These are phyloP conservation scores for Neckera pumila DNA, from an alignment of 225 moss, liverwort and hornwort species.

Conservation along the genomic window DNA sequence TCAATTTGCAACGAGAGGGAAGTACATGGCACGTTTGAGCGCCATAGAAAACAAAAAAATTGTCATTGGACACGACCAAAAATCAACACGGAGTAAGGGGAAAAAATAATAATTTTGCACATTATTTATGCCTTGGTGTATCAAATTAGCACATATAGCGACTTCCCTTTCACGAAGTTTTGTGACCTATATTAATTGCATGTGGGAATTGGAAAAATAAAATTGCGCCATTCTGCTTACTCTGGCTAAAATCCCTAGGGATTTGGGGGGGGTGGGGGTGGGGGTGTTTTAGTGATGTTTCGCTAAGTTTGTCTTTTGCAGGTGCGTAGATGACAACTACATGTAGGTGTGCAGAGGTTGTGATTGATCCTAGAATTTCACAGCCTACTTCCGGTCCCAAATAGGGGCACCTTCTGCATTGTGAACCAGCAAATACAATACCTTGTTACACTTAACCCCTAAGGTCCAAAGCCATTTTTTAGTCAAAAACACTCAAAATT, in stretches of 20 bases:
- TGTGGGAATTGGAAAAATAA: too few relatives aligned
- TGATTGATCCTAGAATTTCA: background rate
- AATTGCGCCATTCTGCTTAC: too few relatives aligned
- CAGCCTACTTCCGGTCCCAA: accelerated
- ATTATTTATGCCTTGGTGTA: background rate
- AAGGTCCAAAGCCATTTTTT: too few relatives aligned
- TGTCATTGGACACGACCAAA: too few relatives aligned
- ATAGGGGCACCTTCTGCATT: accelerated
- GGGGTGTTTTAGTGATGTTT: background rate
- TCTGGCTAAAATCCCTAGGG: accelerated
- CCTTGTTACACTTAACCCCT: background rate
- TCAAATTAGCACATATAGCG: background rate
- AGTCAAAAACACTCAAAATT: too few relatives aligned
- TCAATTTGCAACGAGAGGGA: too few relatives aligned
- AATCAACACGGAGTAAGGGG: background rate
- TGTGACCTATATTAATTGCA: accelerated
- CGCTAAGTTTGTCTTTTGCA: background rate
- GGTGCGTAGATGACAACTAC: accelerated
- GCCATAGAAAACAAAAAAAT: accelerated
- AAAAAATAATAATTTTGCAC: background rate
- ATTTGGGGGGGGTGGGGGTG: too few relatives aligned
- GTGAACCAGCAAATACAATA: accelerated
- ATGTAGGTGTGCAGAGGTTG: background rate
- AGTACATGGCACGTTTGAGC: too few relatives aligned
- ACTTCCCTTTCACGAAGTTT: accelerated